These are phyloP conservation scores for Pseudopyricularia javanii DNA, from an alignment of 2,329 filamentous ascomycete genomes.

Conservation along the genomic window DNA sequence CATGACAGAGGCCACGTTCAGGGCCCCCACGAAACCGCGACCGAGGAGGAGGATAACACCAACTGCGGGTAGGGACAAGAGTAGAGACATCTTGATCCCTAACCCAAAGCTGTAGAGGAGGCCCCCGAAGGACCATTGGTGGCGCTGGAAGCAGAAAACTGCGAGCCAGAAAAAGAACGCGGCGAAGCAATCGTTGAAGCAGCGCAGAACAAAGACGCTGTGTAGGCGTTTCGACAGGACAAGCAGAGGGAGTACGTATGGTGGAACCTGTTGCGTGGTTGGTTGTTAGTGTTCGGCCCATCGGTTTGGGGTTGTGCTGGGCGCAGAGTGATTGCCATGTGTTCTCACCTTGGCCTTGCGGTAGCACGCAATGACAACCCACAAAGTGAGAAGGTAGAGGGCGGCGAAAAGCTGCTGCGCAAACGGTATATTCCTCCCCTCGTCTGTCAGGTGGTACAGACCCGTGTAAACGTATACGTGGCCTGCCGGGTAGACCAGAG, in stretches of 20 bases:
- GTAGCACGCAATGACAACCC: constrained; percentile 74
- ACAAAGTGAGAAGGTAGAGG: constrained; percentile 66
- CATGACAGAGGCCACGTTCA: constrained; percentile 62
- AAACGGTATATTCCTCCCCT: constrained; percentile 61
- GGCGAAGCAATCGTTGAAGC: constrained; percentile 94
- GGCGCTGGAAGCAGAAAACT: constrained; percentile 66
- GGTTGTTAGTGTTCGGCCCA: neutral
- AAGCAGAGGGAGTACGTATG: constrained; percentile 77
- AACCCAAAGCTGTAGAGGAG: constrained; percentile 66
- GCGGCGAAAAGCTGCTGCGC: constrained; percentile 78
- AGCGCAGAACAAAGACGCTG: constrained; percentile 81
- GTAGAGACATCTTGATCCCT: constrained; percentile 88
- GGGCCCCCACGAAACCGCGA: constrained; percentile 49
- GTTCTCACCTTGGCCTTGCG: constrained; percentile 49
- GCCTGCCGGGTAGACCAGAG: constrained; percentile 85
- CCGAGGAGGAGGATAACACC: constrained; percentile 65
- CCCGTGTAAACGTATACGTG: constrained; percentile 85
- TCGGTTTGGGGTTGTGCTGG: neutral
- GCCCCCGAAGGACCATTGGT: constrained; percentile 61
- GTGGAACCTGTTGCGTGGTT: constrained; percentile 47
- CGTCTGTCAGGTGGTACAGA: constrained; percentile 65
- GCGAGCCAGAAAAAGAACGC: constrained; percentile 71
- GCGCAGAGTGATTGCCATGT: no score
- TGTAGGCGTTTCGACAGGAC: constrained; percentile 85
- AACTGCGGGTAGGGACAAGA: constrained; percentile 73